Base-by-base conservation (phyloP, 2,329 filamentous ascomycete genomes). In the Claviceps purpurea region DNA sequence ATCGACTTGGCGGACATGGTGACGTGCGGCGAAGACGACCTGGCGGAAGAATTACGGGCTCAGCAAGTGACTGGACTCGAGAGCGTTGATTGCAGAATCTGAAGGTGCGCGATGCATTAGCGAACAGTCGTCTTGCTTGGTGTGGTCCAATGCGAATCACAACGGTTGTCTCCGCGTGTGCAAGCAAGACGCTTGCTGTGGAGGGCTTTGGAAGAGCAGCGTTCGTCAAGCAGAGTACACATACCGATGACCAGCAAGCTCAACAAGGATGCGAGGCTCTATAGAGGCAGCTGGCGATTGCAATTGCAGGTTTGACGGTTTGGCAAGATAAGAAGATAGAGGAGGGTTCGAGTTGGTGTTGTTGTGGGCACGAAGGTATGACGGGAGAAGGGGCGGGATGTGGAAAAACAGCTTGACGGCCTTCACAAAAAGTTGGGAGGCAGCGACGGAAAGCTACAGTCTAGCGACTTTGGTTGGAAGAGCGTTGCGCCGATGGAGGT, bases 1-100 rank as follows among this genome's bases (percentile, higher is more conserved):
- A 98, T 97, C 62, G 91, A 87, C 78, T 98, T 98, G 73, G 93
- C 70, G 61, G 70, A 73, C 70, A 73, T 73, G 62, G 55, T 68
- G 64, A 58, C 58, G 59, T 60, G 59, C 56, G 56, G 58, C 55
- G 54, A 58, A 56, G 57, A 57, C 55, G 54, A 57, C 55, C 52
- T 51, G 55, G 49, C 18, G 52, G 44, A 18, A 38, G 30, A 34
- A 10, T 26, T 24, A 24, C 18, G 46, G 38, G 18, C 38, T 50
- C 38, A 39, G 34, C 18, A 34, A 46, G 40, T 50, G 39, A 30
- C 24, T 53, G 22, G 43, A 34, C 26, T 39, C 49, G n/a, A 22
- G 34, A 44, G 44, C 3, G 44, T 24, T 51, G 18, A 22, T 40
- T 41, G 43, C 22, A 37, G 44, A 50, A 47, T 46, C 47, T 50